Percentiles rank a stretch among this genome's conserved stretches.
phyloP scores from a whole-genome alignment of 257 asterid genomes.

The Salvia miltiorrhiza region DNA sequence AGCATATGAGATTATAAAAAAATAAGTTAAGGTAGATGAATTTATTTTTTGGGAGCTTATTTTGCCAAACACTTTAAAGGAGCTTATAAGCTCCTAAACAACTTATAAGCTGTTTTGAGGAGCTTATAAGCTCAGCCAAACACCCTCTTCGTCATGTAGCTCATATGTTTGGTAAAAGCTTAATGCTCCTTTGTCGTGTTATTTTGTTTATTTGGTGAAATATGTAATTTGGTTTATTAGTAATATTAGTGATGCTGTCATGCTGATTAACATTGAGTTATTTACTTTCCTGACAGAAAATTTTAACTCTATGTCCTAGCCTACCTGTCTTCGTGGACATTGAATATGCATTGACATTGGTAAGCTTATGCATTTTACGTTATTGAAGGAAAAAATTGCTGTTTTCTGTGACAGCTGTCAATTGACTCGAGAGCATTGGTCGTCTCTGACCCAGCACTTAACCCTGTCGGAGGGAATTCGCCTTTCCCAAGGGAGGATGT shows the following conservation, averaged over 20 bases:
- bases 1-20: too few relatives aligned
- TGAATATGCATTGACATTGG: neutral
- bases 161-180: neutral
- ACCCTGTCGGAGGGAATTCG: constrained; percentile 26
- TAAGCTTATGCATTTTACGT: neutral
- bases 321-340: neutral
- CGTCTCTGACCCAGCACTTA: constrained; percentile 24
- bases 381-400: neutral
- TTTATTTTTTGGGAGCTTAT: too few relatives aligned
- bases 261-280: neutral
- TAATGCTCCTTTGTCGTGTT: neutral
- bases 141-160: too few relatives aligned
- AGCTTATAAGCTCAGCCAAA: too few relatives aligned
- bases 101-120: too few relatives aligned
- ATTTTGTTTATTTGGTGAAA: neutral
- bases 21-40: too few relatives aligned
- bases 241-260: neutral
- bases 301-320: neutral
- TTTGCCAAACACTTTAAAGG: too few relatives aligned
- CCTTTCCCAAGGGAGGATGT: constrained; percentile 22
- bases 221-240: neutral
- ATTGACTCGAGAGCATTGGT: constrained; percentile 27
- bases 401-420: constrained; percentile 24
- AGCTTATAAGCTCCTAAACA: too few relatives aligned
- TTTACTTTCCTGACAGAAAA: neutral